Evolutionary conservation across 352 stramenopile genomes (phyloP), one percentile per base, ranked within the genome.

Genomic region (Globisporangium barbulae): DNA sequence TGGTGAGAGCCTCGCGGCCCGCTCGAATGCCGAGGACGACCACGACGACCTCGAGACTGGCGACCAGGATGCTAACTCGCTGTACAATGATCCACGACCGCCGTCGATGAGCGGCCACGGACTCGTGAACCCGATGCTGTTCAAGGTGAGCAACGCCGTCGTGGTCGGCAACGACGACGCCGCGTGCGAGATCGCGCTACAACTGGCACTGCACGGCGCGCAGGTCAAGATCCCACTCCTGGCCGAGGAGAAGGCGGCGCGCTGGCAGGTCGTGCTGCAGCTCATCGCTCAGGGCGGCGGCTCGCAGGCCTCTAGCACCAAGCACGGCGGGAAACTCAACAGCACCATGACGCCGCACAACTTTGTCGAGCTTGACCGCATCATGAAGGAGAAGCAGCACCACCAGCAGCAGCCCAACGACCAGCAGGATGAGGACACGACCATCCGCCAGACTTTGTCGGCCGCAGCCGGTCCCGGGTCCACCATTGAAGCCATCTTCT

Each of bases 131-230:
- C 64, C 71, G 31, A 22, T 84, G 3, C 79, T 77, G 8, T 84
- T 83, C 37, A 75, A 78, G 39, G 73, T 83, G 8, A 66, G 68
- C 47, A 85, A 73, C 31, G 82, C 79, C 3, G 79, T 88, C 13
- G 76, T 91, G 7, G 79, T 89, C 33, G 82, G 79, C 13, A 76
- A 87, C 9, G 79, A 89, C 53, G 78, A 85, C 37, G 64, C 83
- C 2, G 82, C 82, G 13, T 89, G 88, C 48, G 80, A 89, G 42
- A 63, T 88, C 31, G 79, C 80, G 13, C 64, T 91, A 4, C 73
- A 89, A 49, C 67, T 91, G 9, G 85, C 76, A 9, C 64, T 88
- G 3, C 85, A 86, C 53, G 81, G 81, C 22, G 81, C 79, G 7
- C 67, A 73, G 37, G 82, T 91, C 12, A 87, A 81, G 45, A 71